Conservation (phyloP, 257 asterid species). For the Plectranthus barbatus region DNA sequence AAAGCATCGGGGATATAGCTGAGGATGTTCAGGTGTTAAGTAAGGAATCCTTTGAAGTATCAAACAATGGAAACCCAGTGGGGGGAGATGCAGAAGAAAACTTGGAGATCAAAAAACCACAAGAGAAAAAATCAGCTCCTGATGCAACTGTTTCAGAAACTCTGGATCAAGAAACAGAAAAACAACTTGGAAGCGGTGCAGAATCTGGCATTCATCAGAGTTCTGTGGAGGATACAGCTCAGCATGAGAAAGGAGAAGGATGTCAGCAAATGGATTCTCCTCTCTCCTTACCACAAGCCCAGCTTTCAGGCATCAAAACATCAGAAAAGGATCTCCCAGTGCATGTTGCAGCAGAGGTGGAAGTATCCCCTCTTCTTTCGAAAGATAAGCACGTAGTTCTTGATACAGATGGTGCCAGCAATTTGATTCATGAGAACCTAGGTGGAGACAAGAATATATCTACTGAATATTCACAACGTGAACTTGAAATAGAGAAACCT, state of each 20-base stretch:
- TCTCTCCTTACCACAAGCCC: slow-evolving; percentile 5
- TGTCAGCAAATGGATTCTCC: slow-evolving; percentile 9
- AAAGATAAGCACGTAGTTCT: slow-evolving; percentile 16
- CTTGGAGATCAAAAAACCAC: background rate
- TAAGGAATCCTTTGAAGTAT: slow-evolving; percentile 13
- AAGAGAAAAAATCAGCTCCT: slow-evolving; percentile 2
- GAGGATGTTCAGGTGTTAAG: slow-evolving; percentile 12
- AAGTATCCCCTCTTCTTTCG: slow-evolving; percentile 6
- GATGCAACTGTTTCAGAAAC: background rate
- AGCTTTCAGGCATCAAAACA: slow-evolving; percentile 15
- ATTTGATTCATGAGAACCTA: slow-evolving; percentile 5
- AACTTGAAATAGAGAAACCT: slow-evolving; percentile 13
- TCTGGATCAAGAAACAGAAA: slow-evolving; percentile 10
- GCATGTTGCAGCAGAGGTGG: background rate
- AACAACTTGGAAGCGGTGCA: slow-evolving; percentile 7
- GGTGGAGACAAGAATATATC: slow-evolving; percentile 16
- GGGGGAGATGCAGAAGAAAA: slow-evolving; percentile 3
- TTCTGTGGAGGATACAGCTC: slow-evolving; percentile 10
- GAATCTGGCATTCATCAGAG: slow-evolving; percentile 10
- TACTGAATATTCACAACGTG: slow-evolving; percentile 13
- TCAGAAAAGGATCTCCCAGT: slow-evolving; percentile 13
- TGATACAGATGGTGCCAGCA: slow-evolving; percentile 16
- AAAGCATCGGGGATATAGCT: slow-evolving; percentile 4
- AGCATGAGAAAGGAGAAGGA: slow-evolving; percentile 7
- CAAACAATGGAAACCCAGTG: slow-evolving; percentile 11